Evolutionary conservation across 306 rosid species (phyloP).

Genomic region (Fagus sylvatica): DNA sequence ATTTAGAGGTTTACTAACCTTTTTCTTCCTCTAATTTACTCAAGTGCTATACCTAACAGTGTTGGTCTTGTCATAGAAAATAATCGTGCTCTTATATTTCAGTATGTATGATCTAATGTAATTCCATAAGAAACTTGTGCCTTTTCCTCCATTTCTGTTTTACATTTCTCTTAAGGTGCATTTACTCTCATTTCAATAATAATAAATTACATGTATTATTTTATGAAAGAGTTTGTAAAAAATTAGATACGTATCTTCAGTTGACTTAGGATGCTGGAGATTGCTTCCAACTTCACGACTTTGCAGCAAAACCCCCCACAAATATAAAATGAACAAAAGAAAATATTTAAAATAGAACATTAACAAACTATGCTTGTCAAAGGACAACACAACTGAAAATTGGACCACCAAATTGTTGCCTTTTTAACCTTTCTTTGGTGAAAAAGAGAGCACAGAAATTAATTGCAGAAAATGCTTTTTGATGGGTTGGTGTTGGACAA

Average conservation of each 20-base stretch:
- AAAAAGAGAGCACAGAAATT: conserved; percentile 4
- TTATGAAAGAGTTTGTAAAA: not conserved
- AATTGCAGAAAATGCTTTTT: conserved; percentile 18
- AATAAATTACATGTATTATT: not conserved
- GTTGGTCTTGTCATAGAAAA: not conserved
- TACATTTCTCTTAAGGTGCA: not conserved
- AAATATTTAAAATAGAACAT: not conserved
- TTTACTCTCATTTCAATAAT: not conserved
- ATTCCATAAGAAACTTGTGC: not conserved
- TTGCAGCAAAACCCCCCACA: not conserved
- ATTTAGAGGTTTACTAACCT: not conserved
- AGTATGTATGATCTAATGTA: not conserved
- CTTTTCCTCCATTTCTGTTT: not conserved
- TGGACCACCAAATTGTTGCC: conserved; percentile 17
- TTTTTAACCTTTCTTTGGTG: conserved; percentile 16
- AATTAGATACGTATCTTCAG: not conserved
- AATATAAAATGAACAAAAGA: not conserved
- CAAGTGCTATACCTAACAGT: not conserved
- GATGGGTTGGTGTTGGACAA: conserved; percentile 23
- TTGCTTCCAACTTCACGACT: conserved; percentile 3
- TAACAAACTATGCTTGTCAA: not conserved
- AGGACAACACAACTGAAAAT: conserved; percentile 13
- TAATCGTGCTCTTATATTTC: not conserved
- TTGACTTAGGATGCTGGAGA: conserved; percentile 12
- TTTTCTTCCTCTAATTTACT: not conserved